Percentiles rank a stretch among this genome's conserved stretches.
phyloP scores from a whole-genome alignment of 176 grass and related monocot species.

The Lolium perenne region DNA sequence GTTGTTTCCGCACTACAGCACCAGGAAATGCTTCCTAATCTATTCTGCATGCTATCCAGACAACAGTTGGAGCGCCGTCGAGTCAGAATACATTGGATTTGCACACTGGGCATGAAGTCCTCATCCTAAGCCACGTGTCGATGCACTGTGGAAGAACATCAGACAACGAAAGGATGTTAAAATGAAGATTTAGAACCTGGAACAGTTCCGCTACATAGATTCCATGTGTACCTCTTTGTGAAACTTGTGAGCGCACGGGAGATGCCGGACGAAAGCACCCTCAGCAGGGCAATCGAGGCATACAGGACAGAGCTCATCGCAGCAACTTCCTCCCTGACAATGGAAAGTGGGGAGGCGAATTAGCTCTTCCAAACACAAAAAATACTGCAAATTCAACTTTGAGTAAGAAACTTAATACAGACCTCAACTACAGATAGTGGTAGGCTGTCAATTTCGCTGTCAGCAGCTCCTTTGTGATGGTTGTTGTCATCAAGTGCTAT shows the following conservation, averaged over 20 bases:
- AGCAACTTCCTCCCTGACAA: slow-evolving; percentile 44
- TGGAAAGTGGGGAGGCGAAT: slow-evolving; percentile 11
- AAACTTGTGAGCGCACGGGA: slow-evolving; percentile 89
- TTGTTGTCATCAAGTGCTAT: slow-evolving; percentile 51
- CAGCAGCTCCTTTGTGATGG: slow-evolving; percentile 57
- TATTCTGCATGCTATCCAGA: slow-evolving; percentile 17
- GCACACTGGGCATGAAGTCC: slow-evolving; percentile 74
- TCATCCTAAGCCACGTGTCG: slow-evolving; percentile 82
- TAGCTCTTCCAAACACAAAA: slow-evolving; percentile 26
- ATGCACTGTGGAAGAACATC: slow-evolving; percentile 70
- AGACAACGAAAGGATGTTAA: slow-evolving; percentile 23
- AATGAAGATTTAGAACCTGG: neutral
- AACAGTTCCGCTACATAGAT: neutral
- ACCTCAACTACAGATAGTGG: slow-evolving; percentile 75
- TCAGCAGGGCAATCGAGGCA: slow-evolving; percentile 65
- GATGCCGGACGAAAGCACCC: slow-evolving; percentile 64
- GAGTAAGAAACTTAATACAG: neutral
- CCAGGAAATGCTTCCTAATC: slow-evolving; percentile 1
- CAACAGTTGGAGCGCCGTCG: neutral
- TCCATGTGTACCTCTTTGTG: slow-evolving; percentile 67
- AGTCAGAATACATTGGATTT: slow-evolving; percentile 60
- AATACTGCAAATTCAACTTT: slow-evolving; percentile 15
- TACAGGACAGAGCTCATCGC: slow-evolving; percentile 66
- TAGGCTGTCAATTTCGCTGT: slow-evolving; percentile 74
- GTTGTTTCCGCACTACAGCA: neutral